These are phyloP conservation scores for Hypoxylon lienhwacheense DNA, from an alignment of 495 filamentous ascomycete species.

Conservation along the genomic window DNA sequence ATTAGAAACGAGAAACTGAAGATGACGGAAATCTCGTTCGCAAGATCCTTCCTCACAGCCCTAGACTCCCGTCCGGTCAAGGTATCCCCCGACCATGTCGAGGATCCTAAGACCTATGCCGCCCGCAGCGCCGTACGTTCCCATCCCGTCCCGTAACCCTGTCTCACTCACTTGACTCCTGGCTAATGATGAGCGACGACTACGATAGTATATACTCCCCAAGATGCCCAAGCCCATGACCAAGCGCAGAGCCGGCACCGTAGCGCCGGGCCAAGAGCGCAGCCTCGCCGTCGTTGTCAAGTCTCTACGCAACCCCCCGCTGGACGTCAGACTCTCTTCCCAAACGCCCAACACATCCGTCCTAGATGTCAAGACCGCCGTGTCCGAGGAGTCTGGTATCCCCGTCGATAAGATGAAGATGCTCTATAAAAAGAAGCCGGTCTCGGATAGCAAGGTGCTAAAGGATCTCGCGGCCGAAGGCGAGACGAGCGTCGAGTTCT, in stretches of 20 bases:
- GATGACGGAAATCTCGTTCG: constrained; percentile 86
- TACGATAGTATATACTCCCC: constrained; percentile 51
- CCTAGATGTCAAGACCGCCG: constrained; percentile 67
- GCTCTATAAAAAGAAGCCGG: constrained; percentile 79
- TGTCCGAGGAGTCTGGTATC: constrained; percentile 55
- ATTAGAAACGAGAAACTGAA: too few species aligned
- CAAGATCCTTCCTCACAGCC: constrained; percentile 76
- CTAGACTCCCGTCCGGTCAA: constrained; percentile 77
- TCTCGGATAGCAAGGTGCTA: constrained; percentile 67
- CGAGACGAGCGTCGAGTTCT: constrained; percentile 66
- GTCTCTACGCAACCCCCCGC: constrained; percentile 70
- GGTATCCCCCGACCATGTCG: constrained; percentile 80
- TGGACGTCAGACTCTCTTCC: constrained; percentile 62
- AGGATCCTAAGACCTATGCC: constrained; percentile 74
- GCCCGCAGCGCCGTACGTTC: constrained; percentile 67
- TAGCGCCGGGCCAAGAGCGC: constrained; percentile 48
- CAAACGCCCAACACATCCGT: constrained; percentile 66
- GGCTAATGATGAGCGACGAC: constrained; percentile 16
- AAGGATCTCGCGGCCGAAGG: constrained; percentile 55
- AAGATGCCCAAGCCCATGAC: constrained; percentile 52
- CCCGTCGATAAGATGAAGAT: constrained; percentile 76
- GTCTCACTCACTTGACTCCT: not conserved
- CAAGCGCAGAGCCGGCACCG: constrained; percentile 49
- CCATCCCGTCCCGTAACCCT: constrained; percentile 39
- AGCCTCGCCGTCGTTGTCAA: constrained; percentile 65